These are phyloP conservation scores for Fonsecaea erecta DNA, from an alignment of 2,329 filamentous ascomycete genomes.

Conservation along the genomic window DNA sequence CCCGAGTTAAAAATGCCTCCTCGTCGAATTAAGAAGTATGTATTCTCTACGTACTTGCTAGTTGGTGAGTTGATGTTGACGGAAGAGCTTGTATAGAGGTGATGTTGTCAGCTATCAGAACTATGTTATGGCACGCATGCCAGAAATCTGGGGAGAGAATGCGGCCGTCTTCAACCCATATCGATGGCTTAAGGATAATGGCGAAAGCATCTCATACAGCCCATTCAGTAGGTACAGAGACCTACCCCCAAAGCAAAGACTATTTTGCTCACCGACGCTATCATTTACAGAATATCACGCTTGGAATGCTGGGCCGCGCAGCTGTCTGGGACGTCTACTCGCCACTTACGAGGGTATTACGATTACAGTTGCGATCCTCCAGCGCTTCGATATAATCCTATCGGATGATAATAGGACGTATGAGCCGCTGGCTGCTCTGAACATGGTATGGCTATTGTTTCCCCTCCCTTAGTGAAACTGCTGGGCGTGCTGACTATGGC, in stretches of 20 bases:
- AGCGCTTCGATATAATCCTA: conserved; percentile 25
- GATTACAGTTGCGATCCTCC: conserved; percentile 23
- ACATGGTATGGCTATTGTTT: conserved; percentile 21
- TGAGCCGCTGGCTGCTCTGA: conserved; percentile 25
- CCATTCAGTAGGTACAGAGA: conserved; percentile 23
- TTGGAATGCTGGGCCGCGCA: conserved; percentile 29
- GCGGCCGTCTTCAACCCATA: conserved; percentile 26
- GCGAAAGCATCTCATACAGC: conserved; percentile 25
- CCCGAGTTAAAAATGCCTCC: conserved; percentile 28
- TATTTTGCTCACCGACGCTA: not conserved
- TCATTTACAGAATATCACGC: conserved; percentile 22
- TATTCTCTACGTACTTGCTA: not conserved
- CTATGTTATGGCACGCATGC: conserved; percentile 28
- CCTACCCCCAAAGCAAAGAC: not conserved
- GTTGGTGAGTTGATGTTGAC: not conserved
- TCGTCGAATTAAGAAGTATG: conserved; percentile 27
- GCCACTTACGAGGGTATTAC: conserved; percentile 29
- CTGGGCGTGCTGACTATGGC: not conserved
- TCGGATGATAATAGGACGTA: conserved; percentile 22
- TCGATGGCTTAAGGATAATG: conserved; percentile 27
- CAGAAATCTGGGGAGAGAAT: conserved; percentile 26
- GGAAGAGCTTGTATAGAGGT: conserved; percentile 13
- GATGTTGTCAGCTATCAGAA: conserved; percentile 30
- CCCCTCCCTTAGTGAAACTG: not conserved
- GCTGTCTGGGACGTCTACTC: conserved; percentile 27